Evolutionary conservation across 2,329 filamentous ascomycete species (phyloP).

Genomic region (Paecilomyces formosus): DNA sequence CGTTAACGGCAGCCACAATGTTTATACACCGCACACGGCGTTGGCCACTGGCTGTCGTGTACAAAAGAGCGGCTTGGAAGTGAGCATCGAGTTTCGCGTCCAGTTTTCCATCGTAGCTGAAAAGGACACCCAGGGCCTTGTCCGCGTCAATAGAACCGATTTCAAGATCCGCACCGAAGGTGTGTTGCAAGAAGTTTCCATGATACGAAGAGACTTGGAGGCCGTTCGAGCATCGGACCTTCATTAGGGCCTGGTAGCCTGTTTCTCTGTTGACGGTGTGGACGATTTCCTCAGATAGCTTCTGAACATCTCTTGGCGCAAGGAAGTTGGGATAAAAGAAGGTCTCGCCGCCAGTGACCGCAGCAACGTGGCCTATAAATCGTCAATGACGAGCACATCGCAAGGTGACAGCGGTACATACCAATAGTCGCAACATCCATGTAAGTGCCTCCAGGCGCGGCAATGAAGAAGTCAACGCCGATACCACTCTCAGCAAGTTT

Average conservation of each 20-base stretch:
- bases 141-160: conserved; percentile 89
- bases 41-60: conserved; percentile 85
- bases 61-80: conserved; percentile 91
- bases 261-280: conserved; percentile 85
- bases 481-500: conserved; percentile 83
- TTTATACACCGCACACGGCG: conserved; percentile 89
- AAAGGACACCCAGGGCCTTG: conserved; percentile 85
- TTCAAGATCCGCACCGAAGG: conserved; percentile 88
- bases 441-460: conserved; percentile 81
- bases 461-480: conserved; percentile 90
- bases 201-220: conserved; percentile 91
- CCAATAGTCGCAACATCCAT: conserved; percentile 88
- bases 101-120: conserved; percentile 95
- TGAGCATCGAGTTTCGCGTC: conserved; percentile 94
- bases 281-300: conserved; percentile 75
- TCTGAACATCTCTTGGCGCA: conserved; percentile 73
- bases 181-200: conserved; percentile 93
- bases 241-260: conserved; percentile 94
- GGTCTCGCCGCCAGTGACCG: conserved; percentile 85
- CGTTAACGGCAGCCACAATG: conserved; percentile 83
- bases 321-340: conserved; percentile 98
- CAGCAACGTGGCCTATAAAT: conserved; percentile 64
- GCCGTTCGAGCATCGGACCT: conserved; percentile 95
- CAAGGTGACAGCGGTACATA: conserved; percentile 33
- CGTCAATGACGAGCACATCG: conserved; percentile 11